These are phyloP conservation scores for Hyphodiscus hymeniophilus DNA, from an alignment of 495 filamentous ascomycete species.

Conservation along the genomic window DNA sequence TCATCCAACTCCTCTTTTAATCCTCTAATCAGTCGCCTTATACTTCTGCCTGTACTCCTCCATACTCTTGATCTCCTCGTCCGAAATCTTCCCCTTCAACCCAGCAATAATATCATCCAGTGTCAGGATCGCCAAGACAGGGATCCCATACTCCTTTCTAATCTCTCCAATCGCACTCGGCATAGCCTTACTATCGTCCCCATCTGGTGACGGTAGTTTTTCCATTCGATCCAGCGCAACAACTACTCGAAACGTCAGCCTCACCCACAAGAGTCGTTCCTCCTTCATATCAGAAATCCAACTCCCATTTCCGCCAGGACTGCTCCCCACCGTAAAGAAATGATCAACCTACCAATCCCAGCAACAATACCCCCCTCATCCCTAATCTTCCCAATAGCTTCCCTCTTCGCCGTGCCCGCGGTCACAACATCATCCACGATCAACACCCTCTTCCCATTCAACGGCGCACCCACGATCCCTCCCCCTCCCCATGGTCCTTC, in stretches of 20 bases:
- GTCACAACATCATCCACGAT: constrained; percentile 96
- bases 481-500: constrained; percentile 90
- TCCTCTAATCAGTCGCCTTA: constrained; percentile 45
- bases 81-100: constrained; percentile 38
- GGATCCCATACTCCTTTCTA: constrained; percentile 54
- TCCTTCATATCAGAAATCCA: too few species aligned
- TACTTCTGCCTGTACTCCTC: constrained; percentile 76
- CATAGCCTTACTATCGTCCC: constrained; percentile 40
- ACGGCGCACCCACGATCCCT: constrained; percentile 74
- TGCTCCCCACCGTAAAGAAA: too few species aligned
- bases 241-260: too few species aligned
- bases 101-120: constrained; percentile 76
- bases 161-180: constrained; percentile 76
- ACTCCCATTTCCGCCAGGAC: too few species aligned
- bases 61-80: constrained; percentile 60
- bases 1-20: too few species aligned
- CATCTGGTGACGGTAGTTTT: constrained; percentile 52
- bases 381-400: constrained; percentile 77
- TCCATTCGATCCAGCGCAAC: constrained; percentile 86
- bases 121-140: constrained; percentile 47
- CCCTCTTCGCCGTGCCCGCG: constrained; percentile 85
- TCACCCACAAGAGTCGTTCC: too few species aligned
- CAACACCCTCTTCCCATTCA: constrained; percentile 77
- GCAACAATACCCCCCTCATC: constrained; percentile 72
- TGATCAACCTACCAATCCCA: constrained; percentile 43